phyloP scores from a whole-genome alignment of 1,284 basidiomycete genomes.

The Pseudozyma thailandica region DNA sequence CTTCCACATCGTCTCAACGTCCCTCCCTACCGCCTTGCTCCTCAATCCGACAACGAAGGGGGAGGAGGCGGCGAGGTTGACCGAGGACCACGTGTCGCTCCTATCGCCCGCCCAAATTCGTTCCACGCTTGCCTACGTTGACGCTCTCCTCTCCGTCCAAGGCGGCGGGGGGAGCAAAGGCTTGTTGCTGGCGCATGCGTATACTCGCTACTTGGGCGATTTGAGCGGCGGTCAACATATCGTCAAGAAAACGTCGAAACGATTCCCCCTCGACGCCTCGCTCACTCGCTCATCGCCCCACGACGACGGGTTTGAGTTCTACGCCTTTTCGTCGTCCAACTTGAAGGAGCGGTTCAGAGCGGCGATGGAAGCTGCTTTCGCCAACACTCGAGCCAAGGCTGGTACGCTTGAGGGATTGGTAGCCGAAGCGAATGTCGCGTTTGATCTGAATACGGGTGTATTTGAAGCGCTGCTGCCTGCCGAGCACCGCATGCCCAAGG shows the following conservation, averaged over 20 bases:
- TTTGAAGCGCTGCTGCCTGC: constrained; percentile 69
- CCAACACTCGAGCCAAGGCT: constrained; percentile 33
- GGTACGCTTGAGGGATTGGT: constrained; percentile 70
- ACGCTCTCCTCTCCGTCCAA: constrained; percentile 1
- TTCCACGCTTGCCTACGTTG: constrained; percentile 39
- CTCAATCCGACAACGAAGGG: not conserved
- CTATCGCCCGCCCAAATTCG: constrained; percentile 29
- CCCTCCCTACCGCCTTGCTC: not conserved
- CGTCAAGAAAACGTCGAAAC: constrained; percentile 72
- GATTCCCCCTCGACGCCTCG: constrained; percentile 17
- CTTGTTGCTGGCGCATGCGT: constrained; percentile 37
- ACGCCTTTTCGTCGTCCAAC: constrained; percentile 74
- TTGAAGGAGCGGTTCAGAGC: constrained; percentile 82
- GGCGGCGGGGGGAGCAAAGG: not conserved
- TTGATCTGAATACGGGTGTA: constrained; percentile 76
- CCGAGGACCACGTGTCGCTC: constrained; percentile 32
- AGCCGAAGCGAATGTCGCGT: constrained; percentile 77
- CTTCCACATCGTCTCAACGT: not conserved
- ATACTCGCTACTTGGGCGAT: constrained; percentile 81
- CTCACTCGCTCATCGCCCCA: not conserved
- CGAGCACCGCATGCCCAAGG: not conserved
- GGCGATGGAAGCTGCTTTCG: constrained; percentile 77
- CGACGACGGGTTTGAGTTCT: constrained; percentile 75
- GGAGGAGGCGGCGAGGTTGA: not conserved
- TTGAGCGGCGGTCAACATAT: constrained; percentile 83